Conservation (phyloP, 495 filamentous ascomycete species). For the Lentithecium fluviatile region DNA sequence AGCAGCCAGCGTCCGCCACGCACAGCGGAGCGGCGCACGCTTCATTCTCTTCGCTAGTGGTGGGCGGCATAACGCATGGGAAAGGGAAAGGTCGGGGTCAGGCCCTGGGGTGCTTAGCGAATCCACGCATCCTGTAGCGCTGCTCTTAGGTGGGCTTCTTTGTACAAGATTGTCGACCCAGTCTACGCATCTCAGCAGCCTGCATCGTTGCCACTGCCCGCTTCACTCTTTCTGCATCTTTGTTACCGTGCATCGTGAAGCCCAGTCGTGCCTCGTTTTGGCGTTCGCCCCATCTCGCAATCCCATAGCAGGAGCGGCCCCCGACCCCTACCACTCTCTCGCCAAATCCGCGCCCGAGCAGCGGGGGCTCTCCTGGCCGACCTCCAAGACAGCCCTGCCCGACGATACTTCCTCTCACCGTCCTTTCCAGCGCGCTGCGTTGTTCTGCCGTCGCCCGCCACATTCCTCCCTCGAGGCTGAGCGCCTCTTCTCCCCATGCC, state of each 20-base stretch:
- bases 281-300: neutral
- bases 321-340: neutral
- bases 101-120: neutral
- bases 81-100: too few species aligned
- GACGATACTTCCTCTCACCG: neutral
- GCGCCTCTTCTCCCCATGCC: neutral
- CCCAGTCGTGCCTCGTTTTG: neutral
- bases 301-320: neutral
- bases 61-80: neutral
- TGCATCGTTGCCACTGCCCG: neutral
- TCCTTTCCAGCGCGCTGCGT: neutral
- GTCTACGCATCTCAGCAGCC: neutral
- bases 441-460: neutral
- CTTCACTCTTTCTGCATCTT: neutral
- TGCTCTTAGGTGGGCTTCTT: neutral
- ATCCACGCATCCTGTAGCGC: neutral
- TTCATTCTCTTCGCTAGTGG: too few species aligned
- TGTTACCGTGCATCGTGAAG: neutral
- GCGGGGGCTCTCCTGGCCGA: neutral
- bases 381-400: neutral
- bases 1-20: too few species aligned
- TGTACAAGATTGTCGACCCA: neutral
- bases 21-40: too few species aligned
- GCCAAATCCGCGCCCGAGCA: neutral
- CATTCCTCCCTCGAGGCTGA: neutral